A percentile compares a stretch with the other conserved stretches of the same genome.
Conservation (phyloP, 139 green algal genomes). For the Volvox africanus region DNA sequence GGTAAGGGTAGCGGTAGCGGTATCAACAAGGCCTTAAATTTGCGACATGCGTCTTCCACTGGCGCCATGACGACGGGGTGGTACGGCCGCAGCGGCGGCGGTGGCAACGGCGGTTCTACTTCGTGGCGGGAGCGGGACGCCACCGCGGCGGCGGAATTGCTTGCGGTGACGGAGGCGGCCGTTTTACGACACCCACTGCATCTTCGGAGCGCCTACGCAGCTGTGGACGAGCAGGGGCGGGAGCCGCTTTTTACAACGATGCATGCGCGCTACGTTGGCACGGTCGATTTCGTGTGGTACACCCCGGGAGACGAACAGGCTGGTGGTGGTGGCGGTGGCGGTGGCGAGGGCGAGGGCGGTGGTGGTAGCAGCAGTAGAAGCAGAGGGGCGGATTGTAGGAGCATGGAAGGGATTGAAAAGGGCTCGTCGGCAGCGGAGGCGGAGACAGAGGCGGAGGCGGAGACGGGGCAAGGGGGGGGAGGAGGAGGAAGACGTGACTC, state of each 20-base stretch:
- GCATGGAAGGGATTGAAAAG: too few species aligned
- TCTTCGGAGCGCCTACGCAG: slow-evolving; percentile 60
- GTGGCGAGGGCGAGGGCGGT: background rate
- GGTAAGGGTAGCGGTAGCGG: background rate
- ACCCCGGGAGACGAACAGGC: background rate
- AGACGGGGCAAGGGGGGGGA: too few species aligned
- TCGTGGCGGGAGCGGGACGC: background rate
- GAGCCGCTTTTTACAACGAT: slow-evolving; percentile 53
- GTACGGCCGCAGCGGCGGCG: background rate
- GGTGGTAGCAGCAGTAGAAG: background rate
- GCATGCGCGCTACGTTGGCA: slow-evolving; percentile 49
- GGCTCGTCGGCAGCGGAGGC: background rate
- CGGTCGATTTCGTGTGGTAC: slow-evolving; percentile 69
- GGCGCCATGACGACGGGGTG: background rate
- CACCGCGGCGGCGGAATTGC: background rate
- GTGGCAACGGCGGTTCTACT: background rate
- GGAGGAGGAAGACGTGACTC: too few species aligned
- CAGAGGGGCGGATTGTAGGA: background rate
- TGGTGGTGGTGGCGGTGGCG: too few species aligned
- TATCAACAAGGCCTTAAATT: background rate
- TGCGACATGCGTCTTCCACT: background rate
- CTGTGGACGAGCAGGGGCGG: background rate
- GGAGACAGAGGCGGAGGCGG: background rate
- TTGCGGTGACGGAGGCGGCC: background rate
- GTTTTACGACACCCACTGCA: slow-evolving; percentile 50